Evolutionary conservation across 2,329 filamentous ascomycete species (phyloP).

Genomic region (Talaromyces sp.): DNA sequence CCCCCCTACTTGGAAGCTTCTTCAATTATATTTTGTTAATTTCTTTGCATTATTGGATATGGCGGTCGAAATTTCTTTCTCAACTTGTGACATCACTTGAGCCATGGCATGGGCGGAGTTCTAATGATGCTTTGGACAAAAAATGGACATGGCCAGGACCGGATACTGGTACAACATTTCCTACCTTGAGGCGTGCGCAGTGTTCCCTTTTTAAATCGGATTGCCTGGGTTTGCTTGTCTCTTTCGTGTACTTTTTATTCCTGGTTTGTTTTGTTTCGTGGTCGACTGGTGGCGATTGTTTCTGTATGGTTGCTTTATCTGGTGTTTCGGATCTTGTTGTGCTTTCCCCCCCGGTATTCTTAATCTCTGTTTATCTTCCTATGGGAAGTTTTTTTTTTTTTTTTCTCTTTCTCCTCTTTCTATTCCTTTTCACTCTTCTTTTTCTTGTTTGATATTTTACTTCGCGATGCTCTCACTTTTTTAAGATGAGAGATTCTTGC

Average conservation of each 20-base stretch:
- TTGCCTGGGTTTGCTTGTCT: constrained; percentile 21
- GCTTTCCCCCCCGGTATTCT: constrained; percentile 11
- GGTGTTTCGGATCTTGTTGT: constrained; percentile 4
- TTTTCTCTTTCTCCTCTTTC: too few relatives aligned
- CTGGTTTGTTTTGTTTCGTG: neutral
- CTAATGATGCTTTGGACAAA: constrained; percentile 34
- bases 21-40: constrained; percentile 3
- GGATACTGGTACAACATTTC: constrained; percentile 22
- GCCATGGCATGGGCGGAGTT: constrained; percentile 33
- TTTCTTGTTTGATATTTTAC: constrained; percentile 8
- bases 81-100: constrained; percentile 18
- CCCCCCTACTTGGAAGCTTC: neutral
- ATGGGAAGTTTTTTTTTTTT: constrained; percentile 7
- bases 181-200: constrained; percentile 24
- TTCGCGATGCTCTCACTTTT: neutral
- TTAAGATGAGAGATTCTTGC: neutral
- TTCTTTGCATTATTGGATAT: constrained; percentile 6
- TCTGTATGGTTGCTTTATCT: constrained; percentile 5
- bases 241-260: constrained; percentile 17
- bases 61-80: constrained; percentile 15
- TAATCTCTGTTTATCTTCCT: constrained; percentile 13
- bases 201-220: constrained; percentile 20
- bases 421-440: constrained; percentile 4
- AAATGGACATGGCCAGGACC: constrained; percentile 28
- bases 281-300: constrained; percentile 8